Evolutionary conservation across 2,329 filamentous ascomycete species (phyloP).

Genomic region (Aspergillus sp.): DNA sequence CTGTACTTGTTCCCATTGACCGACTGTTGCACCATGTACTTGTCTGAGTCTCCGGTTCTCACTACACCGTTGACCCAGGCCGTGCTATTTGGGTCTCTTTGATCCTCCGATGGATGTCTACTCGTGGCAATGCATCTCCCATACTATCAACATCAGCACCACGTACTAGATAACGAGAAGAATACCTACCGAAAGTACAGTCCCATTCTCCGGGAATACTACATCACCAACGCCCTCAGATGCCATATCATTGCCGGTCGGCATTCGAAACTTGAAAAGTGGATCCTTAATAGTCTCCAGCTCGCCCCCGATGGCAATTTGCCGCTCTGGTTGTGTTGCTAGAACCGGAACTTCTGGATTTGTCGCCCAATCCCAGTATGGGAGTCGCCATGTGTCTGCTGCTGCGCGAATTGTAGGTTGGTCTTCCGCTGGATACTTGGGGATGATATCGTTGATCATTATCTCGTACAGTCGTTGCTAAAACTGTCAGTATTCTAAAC

Average conservation of each 20-base stretch:
- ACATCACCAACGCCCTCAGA: too few species aligned
- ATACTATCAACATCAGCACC: too few species aligned
- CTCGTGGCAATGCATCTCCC: conserved; percentile 13
- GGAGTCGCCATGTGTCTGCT: conserved; percentile 40
- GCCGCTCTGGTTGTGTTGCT: too few species aligned
- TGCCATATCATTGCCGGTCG: too few species aligned
- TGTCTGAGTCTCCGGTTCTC: conserved; percentile 14
- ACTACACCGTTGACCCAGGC: conserved; percentile 13
- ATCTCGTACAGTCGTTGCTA: conserved; percentile 37
- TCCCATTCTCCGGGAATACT: too few species aligned
- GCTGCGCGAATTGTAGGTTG: conserved; percentile 43
- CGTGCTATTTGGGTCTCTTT: conserved; percentile 7
- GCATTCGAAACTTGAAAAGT: too few species aligned
- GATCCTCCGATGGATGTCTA: conserved; percentile 18
- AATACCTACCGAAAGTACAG: too few species aligned
- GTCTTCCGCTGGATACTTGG: conserved; percentile 39
- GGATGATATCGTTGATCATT: conserved; percentile 29
- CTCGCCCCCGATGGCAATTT: too few species aligned
- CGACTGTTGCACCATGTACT: too few species aligned
- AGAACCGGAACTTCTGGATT: background rate
- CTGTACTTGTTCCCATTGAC: conserved; percentile 5
- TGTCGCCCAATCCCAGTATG: conserved; percentile 47
- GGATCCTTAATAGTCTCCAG: too few species aligned
- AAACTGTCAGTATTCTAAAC: too few species aligned
- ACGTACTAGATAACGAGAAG: too few species aligned